These are phyloP conservation scores for Rutstroemia sp. DNA, from an alignment of 2,329 filamentous ascomycete genomes.

Conservation along the genomic window DNA sequence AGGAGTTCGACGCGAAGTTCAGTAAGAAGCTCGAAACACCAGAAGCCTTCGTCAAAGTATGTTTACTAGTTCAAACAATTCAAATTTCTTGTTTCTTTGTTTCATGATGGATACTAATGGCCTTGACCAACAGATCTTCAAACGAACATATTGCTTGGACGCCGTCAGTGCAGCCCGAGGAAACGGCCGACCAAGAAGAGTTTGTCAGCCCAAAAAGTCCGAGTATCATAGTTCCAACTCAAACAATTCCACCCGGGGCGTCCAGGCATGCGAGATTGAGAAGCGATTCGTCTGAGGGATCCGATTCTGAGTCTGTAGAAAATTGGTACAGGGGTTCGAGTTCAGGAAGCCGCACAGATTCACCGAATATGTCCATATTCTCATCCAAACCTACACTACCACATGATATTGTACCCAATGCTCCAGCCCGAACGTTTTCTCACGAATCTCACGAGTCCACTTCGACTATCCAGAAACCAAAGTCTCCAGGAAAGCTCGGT, in stretches of 20 bases:
- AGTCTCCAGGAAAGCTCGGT: slow-evolving; percentile 50
- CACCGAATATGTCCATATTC: slow-evolving; percentile 29
- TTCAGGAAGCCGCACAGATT: slow-evolving; percentile 19
- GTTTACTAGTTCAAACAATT: background rate
- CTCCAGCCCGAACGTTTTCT: slow-evolving; percentile 18
- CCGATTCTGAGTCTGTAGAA: slow-evolving; percentile 23
- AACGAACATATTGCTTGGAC: slow-evolving; percentile 22
- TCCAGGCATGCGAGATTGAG: slow-evolving; percentile 26
- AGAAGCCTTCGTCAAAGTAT: slow-evolving; percentile 8
- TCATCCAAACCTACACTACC: slow-evolving; percentile 28
- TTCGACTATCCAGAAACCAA: slow-evolving; percentile 31
- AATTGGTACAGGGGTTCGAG: slow-evolving; percentile 27
- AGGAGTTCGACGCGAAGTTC: slow-evolving; percentile 6
- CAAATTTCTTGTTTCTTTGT: background rate
- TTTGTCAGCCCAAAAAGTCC: slow-evolving; percentile 15
- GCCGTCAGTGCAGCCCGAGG: slow-evolving; percentile 14
- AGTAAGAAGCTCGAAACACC: slow-evolving; percentile 3
- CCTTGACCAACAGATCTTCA: slow-evolving; percentile 16
- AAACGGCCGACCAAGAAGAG: slow-evolving; percentile 13
- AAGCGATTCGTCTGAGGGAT: slow-evolving; percentile 24
- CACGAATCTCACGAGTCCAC: slow-evolving; percentile 24
- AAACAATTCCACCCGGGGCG: slow-evolving; percentile 11
- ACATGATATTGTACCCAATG: slow-evolving; percentile 21
- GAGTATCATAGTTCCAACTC: slow-evolving; percentile 20
- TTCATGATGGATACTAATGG: background rate